These are phyloP conservation scores for Colletotrichum cereale DNA, from an alignment of 2,329 filamentous ascomycete genomes.

Conservation along the genomic window DNA sequence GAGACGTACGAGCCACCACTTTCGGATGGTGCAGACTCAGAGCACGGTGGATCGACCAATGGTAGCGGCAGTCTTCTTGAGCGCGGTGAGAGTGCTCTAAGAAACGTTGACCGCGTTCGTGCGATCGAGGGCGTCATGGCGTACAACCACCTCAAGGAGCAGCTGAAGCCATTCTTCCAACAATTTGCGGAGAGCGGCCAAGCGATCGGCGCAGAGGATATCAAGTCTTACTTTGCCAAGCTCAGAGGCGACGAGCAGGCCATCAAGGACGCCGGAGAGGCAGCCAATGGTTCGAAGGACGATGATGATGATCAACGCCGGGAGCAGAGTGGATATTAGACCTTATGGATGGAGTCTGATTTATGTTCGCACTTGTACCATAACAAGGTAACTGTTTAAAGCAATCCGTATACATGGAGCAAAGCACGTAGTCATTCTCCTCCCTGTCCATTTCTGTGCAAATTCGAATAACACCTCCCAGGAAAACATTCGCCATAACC, in stretches of 20 bases:
- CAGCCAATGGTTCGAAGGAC: conserved; percentile 55
- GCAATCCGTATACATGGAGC: too few species aligned
- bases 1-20: conserved; percentile 93
- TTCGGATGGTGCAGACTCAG: conserved; percentile 72
- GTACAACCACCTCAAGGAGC: conserved; percentile 95
- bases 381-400: too few species aligned
- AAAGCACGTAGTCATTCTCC: too few species aligned
- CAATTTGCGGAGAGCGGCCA: conserved; percentile 93
- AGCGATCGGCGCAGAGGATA: conserved; percentile 92
- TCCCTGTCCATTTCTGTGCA: too few species aligned
- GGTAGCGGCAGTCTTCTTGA: conserved; percentile 89
- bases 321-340: conserved; percentile 67
- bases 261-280: conserved; percentile 72
- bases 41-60: conserved; percentile 67
- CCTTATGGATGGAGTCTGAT: neutral
- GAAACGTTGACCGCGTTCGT: conserved; percentile 89
- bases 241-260: conserved; percentile 87
- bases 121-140: conserved; percentile 98
- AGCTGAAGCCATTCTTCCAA: conserved; percentile 93
- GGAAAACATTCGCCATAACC: too few species aligned
- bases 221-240: conserved; percentile 96
- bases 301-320: conserved; percentile 55
- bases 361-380: neutral
- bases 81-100: conserved; percentile 90
- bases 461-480: too few species aligned